Evolutionary conservation across 441 rosid species (phyloP).

Genomic region (Isatis lusitanica): DNA sequence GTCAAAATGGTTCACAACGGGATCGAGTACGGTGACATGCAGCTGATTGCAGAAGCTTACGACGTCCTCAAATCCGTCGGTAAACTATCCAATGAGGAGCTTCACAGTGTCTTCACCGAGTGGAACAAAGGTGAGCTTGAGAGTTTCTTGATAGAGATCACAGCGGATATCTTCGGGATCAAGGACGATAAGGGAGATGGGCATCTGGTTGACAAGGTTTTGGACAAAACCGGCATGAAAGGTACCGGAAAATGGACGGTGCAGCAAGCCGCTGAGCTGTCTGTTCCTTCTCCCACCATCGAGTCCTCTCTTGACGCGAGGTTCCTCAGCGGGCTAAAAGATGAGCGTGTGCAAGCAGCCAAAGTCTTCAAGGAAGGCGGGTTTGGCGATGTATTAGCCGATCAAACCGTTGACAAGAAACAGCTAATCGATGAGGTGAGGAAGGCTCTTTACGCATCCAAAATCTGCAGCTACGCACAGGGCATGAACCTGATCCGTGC

Average conservation of each 20-base stretch:
- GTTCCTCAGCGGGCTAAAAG: slow-evolving; percentile 89
- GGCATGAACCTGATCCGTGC: slow-evolving; percentile 95
- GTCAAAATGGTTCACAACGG: slow-evolving; percentile 97
- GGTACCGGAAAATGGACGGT: slow-evolving; percentile 99
- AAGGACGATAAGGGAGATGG: slow-evolving; percentile 89
- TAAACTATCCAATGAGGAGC: slow-evolving; percentile 74
- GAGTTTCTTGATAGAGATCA: slow-evolving; percentile 92
- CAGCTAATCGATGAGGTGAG: slow-evolving; percentile 80
- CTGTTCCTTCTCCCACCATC: slow-evolving; percentile 95
- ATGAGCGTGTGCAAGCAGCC: slow-evolving; percentile 84
- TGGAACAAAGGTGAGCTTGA: slow-evolving; percentile 96
- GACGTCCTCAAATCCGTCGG: slow-evolving; percentile 90
- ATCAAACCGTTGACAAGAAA: slow-evolving; percentile 73
- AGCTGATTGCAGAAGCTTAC: slow-evolving; percentile 89
- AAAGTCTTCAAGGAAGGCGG: slow-evolving; percentile 76
- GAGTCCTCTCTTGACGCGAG: slow-evolving; percentile 87
- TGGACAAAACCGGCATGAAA: slow-evolving; percentile 97
- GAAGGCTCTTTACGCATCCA: slow-evolving; percentile 87
- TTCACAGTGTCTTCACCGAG: slow-evolving; percentile 63
- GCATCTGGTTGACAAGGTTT: slow-evolving; percentile 83
- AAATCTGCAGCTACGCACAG: slow-evolving; percentile 94
- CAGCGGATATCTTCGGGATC: slow-evolving; percentile 83
- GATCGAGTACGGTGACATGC: slow-evolving; percentile 96
- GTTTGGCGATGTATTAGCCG: slow-evolving; percentile 61
- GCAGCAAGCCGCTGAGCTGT: slow-evolving; percentile 94